A percentile compares a stretch with the other conserved stretches of the same genome.
These are phyloP conservation scores for Neurospora discreta DNA, from an alignment of 495 filamentous ascomycete species.

Conservation along the genomic window DNA sequence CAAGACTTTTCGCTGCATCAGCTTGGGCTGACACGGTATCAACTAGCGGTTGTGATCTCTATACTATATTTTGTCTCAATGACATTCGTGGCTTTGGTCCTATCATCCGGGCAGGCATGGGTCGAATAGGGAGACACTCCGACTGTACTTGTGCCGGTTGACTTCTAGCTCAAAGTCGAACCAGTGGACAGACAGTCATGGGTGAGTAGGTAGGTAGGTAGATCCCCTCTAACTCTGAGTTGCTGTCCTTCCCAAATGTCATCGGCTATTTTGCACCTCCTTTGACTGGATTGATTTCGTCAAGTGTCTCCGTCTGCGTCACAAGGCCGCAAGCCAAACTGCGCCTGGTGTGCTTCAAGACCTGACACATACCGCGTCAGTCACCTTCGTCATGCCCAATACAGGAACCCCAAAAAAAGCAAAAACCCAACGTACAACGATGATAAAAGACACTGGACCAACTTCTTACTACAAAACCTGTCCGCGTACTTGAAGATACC, in stretches of 20 bases:
- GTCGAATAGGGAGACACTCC: not conserved
- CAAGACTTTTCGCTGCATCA: no score
- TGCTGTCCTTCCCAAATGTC: rapidly evolving
- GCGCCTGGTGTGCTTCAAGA: not conserved
- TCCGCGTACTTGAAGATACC: no score
- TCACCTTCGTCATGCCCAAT: not conserved
- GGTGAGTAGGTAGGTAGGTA: not conserved
- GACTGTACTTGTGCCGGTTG: not conserved
- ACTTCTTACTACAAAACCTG: not conserved
- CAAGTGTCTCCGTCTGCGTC: not conserved
- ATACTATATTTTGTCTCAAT: not conserved
- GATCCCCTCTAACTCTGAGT: rapidly evolving
- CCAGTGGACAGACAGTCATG: not conserved
- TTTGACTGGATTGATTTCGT: not conserved
- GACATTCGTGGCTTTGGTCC: not conserved
- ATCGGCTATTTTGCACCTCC: not conserved
- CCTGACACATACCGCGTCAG: not conserved
- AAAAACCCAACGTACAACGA: not conserved
- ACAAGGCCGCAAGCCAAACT: not conserved
- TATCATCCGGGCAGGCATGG: not conserved
- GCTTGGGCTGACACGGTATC: not conserved
- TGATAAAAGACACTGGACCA: not conserved
- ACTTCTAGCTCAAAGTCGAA: not conserved
- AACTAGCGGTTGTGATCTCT: not conserved
- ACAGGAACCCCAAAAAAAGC: not conserved